phyloP scores from a whole-genome alignment of 179 eudicot species.

The Beta lomatogona region DNA sequence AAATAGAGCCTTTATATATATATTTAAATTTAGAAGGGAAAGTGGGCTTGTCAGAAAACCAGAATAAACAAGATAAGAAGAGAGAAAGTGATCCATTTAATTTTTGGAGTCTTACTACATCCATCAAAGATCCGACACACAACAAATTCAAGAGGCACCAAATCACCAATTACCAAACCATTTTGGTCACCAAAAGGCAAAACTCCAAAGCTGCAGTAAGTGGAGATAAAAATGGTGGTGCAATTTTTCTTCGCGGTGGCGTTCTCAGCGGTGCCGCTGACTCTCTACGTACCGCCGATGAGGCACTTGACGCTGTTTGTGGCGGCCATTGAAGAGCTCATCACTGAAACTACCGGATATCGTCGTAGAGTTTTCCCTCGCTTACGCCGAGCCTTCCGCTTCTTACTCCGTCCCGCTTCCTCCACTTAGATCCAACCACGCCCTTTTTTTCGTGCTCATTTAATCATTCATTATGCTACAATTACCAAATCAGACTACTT shows the following conservation, averaged over 20 bases:
- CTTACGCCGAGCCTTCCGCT: slow-evolving; percentile 48
- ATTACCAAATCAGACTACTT: neutral
- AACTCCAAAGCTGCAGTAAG: neutral
- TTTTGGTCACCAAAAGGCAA: neutral
- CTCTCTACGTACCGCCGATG: slow-evolving; percentile 71
- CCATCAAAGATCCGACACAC: neutral
- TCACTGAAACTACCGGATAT: slow-evolving; percentile 43
- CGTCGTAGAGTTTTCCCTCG: slow-evolving; percentile 53
- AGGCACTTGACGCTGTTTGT: slow-evolving; percentile 67
- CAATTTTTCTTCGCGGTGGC: slow-evolving; percentile 73
- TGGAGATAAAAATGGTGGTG: slow-evolving; percentile 36
- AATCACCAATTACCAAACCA: neutral
- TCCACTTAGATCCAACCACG: neutral
- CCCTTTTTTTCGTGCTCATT: neutral
- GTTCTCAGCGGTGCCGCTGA: slow-evolving; percentile 75
- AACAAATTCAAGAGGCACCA: neutral
- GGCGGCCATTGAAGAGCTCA: slow-evolving; percentile 49
- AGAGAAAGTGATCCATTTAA: neutral
- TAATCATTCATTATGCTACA: neutral
- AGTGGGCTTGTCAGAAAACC: neutral
- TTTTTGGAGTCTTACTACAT: neutral
- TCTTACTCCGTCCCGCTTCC: slow-evolving; percentile 37
- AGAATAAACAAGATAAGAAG: neutral
- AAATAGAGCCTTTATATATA: too few species aligned
- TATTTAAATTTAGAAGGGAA: too few species aligned